phyloP scores from a whole-genome alignment of 352 stramenopile genomes.

The Vaucheria bursata region DNA sequence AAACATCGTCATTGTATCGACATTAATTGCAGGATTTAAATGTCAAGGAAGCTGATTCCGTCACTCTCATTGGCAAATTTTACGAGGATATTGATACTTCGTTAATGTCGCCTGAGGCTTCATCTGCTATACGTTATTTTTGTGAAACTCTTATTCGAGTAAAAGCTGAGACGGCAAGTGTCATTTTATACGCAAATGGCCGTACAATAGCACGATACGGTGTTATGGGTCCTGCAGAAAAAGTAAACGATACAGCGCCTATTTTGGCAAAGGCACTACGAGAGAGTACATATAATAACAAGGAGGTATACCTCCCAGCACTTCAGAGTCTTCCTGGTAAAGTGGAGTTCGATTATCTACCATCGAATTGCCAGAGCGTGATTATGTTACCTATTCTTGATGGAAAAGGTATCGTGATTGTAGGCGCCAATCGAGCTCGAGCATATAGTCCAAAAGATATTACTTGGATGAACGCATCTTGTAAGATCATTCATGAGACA shows the following conservation, averaged over 20 bases:
- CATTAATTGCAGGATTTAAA: conserved; percentile 46
- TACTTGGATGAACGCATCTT: conserved; percentile 39
- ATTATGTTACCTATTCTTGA: conserved; percentile 30
- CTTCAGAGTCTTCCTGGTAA: conserved; percentile 46
- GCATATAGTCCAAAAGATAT: conserved; percentile 44
- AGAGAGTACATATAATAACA: conserved; percentile 15
- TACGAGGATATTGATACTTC: conserved; percentile 24
- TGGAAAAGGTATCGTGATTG: conserved; percentile 22
- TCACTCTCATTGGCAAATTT: conserved; percentile 42
- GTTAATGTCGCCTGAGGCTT: not conserved
- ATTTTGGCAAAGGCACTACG: conserved; percentile 31
- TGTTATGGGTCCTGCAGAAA: conserved; percentile 19
- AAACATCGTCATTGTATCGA: too few relatives aligned
- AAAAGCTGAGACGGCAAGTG: conserved; percentile 21
- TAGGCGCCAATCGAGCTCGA: conserved; percentile 34
- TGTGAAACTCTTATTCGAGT: conserved; percentile 32
- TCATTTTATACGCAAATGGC: conserved; percentile 26
- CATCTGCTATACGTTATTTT: conserved; percentile 26
- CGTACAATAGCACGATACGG: conserved; percentile 36
- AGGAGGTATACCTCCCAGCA: conserved; percentile 37
- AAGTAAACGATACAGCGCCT: conserved; percentile 12
- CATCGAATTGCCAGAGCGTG: conserved; percentile 42
- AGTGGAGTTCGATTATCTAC: conserved; percentile 47
- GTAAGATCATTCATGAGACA: conserved; percentile 4
- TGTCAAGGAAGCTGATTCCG: conserved; percentile 33